Conservation (phyloP, 306 rosid species). For the Gynostemma pentaphyllum region DNA sequence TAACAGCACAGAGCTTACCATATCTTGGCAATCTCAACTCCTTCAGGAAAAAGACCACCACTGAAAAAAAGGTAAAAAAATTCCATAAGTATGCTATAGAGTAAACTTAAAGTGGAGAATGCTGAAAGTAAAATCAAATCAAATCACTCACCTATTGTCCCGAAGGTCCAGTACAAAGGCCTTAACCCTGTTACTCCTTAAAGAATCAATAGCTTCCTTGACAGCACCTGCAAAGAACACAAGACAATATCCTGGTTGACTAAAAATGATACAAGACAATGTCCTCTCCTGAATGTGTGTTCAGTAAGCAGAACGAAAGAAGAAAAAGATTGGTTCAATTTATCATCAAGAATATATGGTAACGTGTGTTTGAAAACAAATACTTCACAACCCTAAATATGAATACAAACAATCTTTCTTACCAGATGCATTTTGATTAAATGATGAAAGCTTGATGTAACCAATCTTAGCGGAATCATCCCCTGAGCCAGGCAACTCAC, state of each 20-base stretch:
- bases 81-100: slow-evolving; percentile 31
- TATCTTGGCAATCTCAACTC: slow-evolving; percentile 90
- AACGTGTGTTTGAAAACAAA: neutral
- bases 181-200: slow-evolving; percentile 61
- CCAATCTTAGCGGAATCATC: slow-evolving; percentile 60
- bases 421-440: slow-evolving; percentile 87
- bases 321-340: neutral
- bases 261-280: neutral
- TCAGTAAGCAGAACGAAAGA: neutral
- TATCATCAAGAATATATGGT: neutral
- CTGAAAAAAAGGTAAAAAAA: slow-evolving; percentile 52
- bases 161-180: slow-evolving; percentile 97
- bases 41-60: slow-evolving; percentile 98
- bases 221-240: slow-evolving; percentile 57
- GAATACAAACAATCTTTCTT: slow-evolving; percentile 17
- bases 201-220: slow-evolving; percentile 75
- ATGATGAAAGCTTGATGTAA: slow-evolving; percentile 75
- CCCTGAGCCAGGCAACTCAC: slow-evolving; percentile 62
- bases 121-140: slow-evolving; percentile 14
- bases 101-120: slow-evolving; percentile 16
- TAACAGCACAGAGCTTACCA: slow-evolving; percentile 49
- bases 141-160: slow-evolving; percentile 89
- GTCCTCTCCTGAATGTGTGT: neutral
- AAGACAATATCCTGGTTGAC: slow-evolving; percentile 7
- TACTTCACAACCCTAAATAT: neutral